Evolutionary conservation across 2,329 filamentous ascomycete species (phyloP).

Genomic region (Pyricularia sp.): DNA sequence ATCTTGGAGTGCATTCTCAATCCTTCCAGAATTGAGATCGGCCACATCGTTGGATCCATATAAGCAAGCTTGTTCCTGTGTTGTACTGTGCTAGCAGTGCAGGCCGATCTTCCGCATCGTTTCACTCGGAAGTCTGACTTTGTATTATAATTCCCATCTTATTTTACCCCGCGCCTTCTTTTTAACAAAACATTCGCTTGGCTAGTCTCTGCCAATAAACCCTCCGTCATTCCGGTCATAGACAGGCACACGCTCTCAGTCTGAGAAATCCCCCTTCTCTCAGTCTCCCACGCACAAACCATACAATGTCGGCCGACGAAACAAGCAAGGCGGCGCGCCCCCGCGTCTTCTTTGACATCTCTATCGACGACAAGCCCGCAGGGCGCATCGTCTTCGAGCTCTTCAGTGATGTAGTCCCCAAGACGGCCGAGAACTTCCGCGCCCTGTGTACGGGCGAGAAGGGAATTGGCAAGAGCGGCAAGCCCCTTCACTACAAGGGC

Average conservation of each 20-base stretch:
- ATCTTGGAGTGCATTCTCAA: background rate
- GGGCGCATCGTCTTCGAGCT: slow-evolving; percentile 86
- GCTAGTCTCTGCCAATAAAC: background rate
- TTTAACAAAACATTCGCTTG: background rate
- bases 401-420: slow-evolving; percentile 68
- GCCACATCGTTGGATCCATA: background rate
- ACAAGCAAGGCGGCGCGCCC: slow-evolving; percentile 46
- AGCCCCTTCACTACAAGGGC: slow-evolving; percentile 87
- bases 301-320: slow-evolving; percentile 29
- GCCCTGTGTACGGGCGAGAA: slow-evolving; percentile 93
- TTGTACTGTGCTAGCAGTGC: background rate
- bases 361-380: slow-evolving; percentile 62
- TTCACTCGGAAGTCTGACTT: background rate
- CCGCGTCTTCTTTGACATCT: slow-evolving; percentile 89
- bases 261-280: background rate
- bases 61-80: background rate
- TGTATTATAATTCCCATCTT: background rate
- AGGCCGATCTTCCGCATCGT: background rate
- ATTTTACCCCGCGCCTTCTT: background rate
- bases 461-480: slow-evolving; percentile 69
- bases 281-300: background rate
- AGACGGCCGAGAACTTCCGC: slow-evolving; percentile 95
- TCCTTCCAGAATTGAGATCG: background rate
- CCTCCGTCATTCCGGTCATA: background rate
- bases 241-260: background rate